Evolutionary conservation across 2,329 filamentous ascomycete genomes (phyloP).

Genomic region (Fusarium staphyleae): DNA sequence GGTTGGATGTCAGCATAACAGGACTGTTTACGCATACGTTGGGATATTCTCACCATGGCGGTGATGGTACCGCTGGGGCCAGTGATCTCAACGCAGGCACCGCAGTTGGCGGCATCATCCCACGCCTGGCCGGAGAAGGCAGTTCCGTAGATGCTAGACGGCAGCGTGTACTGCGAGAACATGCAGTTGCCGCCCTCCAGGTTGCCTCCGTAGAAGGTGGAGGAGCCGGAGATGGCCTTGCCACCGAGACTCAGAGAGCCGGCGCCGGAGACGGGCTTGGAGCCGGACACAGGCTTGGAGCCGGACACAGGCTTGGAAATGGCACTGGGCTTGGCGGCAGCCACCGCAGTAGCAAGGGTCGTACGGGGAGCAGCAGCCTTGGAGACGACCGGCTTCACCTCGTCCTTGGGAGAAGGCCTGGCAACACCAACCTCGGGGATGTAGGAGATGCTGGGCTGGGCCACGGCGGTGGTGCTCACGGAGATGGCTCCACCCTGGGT

Average conservation of each 20-base stretch:
- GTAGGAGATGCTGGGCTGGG: conserved; percentile 7
- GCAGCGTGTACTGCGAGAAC: conserved; percentile 68
- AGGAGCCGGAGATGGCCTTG: conserved; percentile 26
- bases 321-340: conserved; percentile 1
- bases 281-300: neutral
- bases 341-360: conserved; percentile 22
- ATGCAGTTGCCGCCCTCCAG: conserved; percentile 67
- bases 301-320: neutral
- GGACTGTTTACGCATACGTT: neutral
- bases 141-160: conserved; percentile 64
- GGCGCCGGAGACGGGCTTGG: conserved; percentile 7
- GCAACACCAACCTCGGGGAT: neutral
- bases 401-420: conserved; percentile 10
- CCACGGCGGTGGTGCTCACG: conserved; percentile 10
- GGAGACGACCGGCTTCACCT: neutral
- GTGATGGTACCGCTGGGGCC: conserved; percentile 64
- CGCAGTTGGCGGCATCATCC: conserved; percentile 63
- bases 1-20: neutral
- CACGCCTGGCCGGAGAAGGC: conserved; percentile 67
- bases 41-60: conserved; percentile 61
- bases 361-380: conserved; percentile 8
- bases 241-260: conserved; percentile 15
- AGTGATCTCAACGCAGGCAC: conserved; percentile 66
- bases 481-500: conserved; percentile 12
- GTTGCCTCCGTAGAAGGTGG: conserved; percentile 63